Base-by-base conservation (phyloP, 2,329 filamentous ascomycete genomes). In the Pseudocercospora crystallina region DNA sequence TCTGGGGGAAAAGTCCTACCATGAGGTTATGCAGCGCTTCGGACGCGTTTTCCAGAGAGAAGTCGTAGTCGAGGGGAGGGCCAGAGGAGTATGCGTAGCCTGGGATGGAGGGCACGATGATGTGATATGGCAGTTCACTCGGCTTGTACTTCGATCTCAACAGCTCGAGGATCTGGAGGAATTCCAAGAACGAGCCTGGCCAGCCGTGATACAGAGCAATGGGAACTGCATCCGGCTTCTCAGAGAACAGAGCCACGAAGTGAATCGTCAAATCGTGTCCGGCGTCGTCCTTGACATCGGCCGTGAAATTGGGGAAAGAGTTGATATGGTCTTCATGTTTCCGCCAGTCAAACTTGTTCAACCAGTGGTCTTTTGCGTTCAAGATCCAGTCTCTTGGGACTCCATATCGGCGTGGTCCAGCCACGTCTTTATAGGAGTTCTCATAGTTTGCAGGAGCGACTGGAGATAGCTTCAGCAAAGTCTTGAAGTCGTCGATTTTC, bases 241-340 rank as follows among this genome's bases (percentile, higher is more conserved):
- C 57, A 0, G 80, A 82, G 53, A 83, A 83, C 0, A 83, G 67
- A 0, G 73, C 80, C 1, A 72, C 65, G 60, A 83, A 83, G 57
- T 83, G 80, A 17, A 83, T 66, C 2, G 69, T 63, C 39, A 75
- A 63, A n/a, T 56, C 51, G 8, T 57, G 57, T 20, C 68, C 68
- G 5, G 72, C 66, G 67, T 69, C 57, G 33, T 57, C 54, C 9
- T 57, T 47, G 20, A 55, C 54, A n/a, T 54, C 29, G 15, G 57
- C 54, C 11, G 54, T 59, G 45, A 48, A 59, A 45, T 59, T 59
- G 13, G 51, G 54, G 44, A 55, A 59, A n/a, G 51, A 53, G 47
- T 59, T 59, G 51, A 59, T 59, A 42, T 52, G 39, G 34, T 54
- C 51, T 43, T 59, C 57, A 3, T 48, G 43, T 46, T 59, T 50